phyloP scores from a whole-genome alignment of 257 asterid species.

The Gardenia jasminoides region DNA sequence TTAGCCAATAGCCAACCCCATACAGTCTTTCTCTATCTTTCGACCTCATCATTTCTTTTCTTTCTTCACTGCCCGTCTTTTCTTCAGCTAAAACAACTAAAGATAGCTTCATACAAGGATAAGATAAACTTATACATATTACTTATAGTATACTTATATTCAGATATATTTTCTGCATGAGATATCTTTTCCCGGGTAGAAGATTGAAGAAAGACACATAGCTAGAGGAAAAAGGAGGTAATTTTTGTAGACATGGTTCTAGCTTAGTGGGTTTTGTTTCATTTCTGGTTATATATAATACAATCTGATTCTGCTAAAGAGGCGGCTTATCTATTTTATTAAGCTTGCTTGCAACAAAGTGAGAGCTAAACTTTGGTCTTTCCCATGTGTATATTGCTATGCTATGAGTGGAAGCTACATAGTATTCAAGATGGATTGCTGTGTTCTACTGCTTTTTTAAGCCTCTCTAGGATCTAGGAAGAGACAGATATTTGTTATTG shows the following conservation, averaged over 20 bases:
- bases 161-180: constrained; percentile 5
- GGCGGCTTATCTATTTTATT: constrained; percentile 6
- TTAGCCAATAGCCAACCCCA: constrained; percentile 24
- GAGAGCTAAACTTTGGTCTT: constrained; percentile 10
- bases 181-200: not conserved
- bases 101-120: not conserved
- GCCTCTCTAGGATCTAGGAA: constrained; percentile 10
- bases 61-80: constrained; percentile 4
- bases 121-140: not conserved
- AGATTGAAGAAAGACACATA: not conserved
- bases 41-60: constrained; percentile 17
- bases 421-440: not conserved
- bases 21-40: constrained; percentile 13
- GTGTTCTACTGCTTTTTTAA: not conserved
- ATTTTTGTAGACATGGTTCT: constrained; percentile 10
- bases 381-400: not conserved
- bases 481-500: not conserved
- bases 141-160: too few relatives aligned
- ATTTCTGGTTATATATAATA: not conserved
- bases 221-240: constrained; percentile 12
- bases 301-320: constrained; percentile 5
- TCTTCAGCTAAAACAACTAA: constrained; percentile 6
- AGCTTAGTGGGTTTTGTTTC: constrained; percentile 9
- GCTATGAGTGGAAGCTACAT: not conserved
- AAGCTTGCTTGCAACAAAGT: not conserved